Evolutionary conservation across 495 filamentous ascomycete species (phyloP).

Genomic region (Neurospora sp.): DNA sequence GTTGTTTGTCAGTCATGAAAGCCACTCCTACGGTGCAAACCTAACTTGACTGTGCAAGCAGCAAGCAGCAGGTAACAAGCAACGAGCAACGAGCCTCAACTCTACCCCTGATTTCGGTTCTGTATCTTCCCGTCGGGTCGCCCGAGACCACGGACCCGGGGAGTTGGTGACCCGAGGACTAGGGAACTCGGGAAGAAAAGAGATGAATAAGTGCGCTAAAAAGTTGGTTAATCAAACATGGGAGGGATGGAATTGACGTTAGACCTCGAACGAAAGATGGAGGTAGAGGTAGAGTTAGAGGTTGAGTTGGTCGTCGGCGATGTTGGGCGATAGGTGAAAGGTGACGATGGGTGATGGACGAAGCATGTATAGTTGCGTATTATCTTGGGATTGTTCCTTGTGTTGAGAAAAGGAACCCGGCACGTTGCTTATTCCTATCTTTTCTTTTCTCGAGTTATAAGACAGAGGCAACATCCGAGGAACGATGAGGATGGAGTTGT

Average conservation of each 20-base stretch:
- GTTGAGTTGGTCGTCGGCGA: too few species aligned
- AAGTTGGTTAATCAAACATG: neutral
- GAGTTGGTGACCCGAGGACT: neutral
- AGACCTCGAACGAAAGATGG: neutral
- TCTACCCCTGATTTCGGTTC: neutral
- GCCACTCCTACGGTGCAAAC: neutral
- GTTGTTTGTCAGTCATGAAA: neutral
- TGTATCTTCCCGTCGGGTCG: neutral
- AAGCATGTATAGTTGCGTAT: too few species aligned
- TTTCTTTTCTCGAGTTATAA: too few species aligned
- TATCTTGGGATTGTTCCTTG: too few species aligned
- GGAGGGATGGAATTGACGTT: neutral
- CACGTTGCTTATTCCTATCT: too few species aligned
- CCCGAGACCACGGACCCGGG: neutral
- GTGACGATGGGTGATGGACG: too few species aligned
- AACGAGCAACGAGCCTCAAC: neutral
- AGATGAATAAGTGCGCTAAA: neutral
- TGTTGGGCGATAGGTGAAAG: too few species aligned
- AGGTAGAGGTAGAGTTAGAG: neutral
- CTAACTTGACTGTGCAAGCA: neutral
- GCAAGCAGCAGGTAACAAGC: neutral
- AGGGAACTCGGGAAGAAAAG: neutral
- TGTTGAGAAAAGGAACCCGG: too few species aligned
- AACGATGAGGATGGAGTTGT: too few species aligned
- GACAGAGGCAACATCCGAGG: too few species aligned